These are phyloP conservation scores for Blastomyces silverae DNA, from an alignment of 2,329 filamentous ascomycete species.

Conservation along the genomic window DNA sequence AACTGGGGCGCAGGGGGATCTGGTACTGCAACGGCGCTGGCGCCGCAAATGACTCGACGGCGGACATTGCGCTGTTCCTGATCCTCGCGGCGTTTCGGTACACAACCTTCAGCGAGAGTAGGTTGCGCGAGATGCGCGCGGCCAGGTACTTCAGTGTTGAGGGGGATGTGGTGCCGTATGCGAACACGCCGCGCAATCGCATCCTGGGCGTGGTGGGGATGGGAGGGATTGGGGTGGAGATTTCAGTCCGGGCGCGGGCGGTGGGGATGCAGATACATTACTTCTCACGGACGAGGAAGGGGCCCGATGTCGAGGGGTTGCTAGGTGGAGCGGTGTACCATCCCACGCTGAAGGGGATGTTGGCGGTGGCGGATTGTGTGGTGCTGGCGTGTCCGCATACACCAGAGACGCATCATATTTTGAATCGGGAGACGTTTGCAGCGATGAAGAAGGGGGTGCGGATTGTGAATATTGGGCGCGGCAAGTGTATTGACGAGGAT, in stretches of 20 bases:
- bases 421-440: conserved; percentile 58
- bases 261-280: conserved; percentile 23
- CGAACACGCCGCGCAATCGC: conserved; percentile 18
- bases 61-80: conserved; percentile 20
- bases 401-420: conserved; percentile 60
- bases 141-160: conserved; percentile 19
- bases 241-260: conserved; percentile 16
- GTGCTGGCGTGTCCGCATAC: conserved; percentile 25
- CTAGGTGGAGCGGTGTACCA: conserved; percentile 21
- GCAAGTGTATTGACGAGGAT: conserved; percentile 66
- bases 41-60: conserved; percentile 20
- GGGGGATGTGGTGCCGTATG: conserved; percentile 10
- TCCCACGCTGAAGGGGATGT: conserved; percentile 15
- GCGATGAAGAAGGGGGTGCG: conserved; percentile 67
- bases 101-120: conserved; percentile 18
- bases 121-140: conserved; percentile 14
- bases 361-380: conserved; percentile 20
- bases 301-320: conserved; percentile 11
- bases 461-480: conserved; percentile 68
- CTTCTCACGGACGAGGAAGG: conserved; percentile 17
- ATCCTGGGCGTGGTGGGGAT: conserved; percentile 21
- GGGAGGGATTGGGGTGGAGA: conserved; percentile 19
- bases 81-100: conserved; percentile 20
- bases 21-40: conserved; percentile 22
- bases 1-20: conserved; percentile 18